A percentile compares a stretch with the other conserved stretches of the same genome.
phyloP scores from a whole-genome alignment of 192 early-diverging fungal species.

The Coemansia sp. region DNA sequence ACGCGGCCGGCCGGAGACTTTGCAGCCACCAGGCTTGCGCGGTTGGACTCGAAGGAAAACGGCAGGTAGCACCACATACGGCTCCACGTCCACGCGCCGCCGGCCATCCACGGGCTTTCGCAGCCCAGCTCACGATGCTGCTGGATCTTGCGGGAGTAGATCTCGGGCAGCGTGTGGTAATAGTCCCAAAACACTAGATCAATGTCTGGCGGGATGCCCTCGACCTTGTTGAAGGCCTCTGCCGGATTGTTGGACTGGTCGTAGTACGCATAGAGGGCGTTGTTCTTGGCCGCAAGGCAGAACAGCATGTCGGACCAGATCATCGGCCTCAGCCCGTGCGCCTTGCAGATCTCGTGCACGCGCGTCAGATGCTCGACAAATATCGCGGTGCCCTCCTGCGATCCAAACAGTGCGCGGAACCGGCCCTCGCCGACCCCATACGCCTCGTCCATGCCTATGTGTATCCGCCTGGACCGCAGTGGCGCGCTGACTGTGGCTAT shows the following conservation, averaged over 20 bases:
- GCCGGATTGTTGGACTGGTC: conserved; percentile 64
- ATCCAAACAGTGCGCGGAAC: conserved; percentile 74
- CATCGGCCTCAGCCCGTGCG: conserved; percentile 68
- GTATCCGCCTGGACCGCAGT: conserved; percentile 77
- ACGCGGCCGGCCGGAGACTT: conserved; percentile 63
- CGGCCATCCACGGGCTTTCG: conserved; percentile 79
- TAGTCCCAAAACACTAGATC: conserved; percentile 89
- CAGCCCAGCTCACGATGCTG: conserved; percentile 84
- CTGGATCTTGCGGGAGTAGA: conserved; percentile 75
- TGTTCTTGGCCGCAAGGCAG: conserved; percentile 76
- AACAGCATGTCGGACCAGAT: conserved; percentile 85
- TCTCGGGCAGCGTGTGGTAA: conserved; percentile 73
- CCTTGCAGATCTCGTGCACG: conserved; percentile 71
- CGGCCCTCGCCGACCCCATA: conserved; percentile 85
- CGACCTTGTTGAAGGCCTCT: conserved; percentile 57
- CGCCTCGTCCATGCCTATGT: conserved; percentile 90
- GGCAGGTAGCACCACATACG: conserved; percentile 81
- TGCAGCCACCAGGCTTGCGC: conserved; percentile 71
- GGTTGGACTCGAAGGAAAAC: conserved; percentile 75
- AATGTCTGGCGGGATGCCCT: conserved; percentile 63
- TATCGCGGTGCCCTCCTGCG: conserved; percentile 70
- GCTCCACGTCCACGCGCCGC: conserved; percentile 83
- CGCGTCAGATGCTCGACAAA: conserved; percentile 77
- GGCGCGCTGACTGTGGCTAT: conserved; percentile 67
- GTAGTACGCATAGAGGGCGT: conserved; percentile 81